Conservation (phyloP, 768 basidiomycete species). For the Sporobolomyces phaffii region DNA sequence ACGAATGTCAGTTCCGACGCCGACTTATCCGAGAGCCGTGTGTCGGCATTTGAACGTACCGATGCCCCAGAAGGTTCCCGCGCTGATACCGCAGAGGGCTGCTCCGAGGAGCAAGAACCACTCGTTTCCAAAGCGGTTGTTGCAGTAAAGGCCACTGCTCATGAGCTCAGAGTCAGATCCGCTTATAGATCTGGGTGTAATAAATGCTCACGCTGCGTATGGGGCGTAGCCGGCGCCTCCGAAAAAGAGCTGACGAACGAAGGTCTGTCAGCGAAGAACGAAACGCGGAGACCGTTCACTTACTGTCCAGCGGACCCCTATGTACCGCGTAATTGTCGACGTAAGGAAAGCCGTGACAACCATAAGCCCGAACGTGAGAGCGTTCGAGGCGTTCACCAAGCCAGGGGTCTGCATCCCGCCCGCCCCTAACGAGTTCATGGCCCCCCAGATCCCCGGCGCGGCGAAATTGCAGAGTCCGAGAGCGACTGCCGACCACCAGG, state of each 20-base stretch:
- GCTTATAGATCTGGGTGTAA: background rate
- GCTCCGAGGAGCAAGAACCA: conserved; percentile 39
- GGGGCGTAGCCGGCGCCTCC: conserved; percentile 11
- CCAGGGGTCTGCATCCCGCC: conserved; percentile 4
- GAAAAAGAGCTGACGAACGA: no score
- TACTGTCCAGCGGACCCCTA: conserved; percentile 21
- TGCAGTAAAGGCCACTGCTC: background rate
- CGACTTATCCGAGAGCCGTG: no score
- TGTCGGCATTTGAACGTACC: no score
- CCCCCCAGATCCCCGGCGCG: conserved; percentile 32
- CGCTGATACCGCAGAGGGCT: conserved; percentile 24
- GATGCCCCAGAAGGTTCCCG: conserved; percentile 39
- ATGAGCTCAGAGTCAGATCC: no score
- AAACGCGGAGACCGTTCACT: no score
- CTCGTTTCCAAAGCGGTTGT: conserved; percentile 14
- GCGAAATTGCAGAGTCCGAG: conserved; percentile 20
- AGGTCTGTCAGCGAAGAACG: no score
- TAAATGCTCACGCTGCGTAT: background rate
- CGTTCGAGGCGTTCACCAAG: conserved; percentile 10
- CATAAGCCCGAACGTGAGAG: conserved; percentile 29
- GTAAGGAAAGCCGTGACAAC: conserved; percentile 25
- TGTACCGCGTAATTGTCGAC: background rate
- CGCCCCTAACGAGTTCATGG: conserved; percentile 27
- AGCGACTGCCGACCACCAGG: conserved; percentile 1
- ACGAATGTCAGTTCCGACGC: no score